Conservation (phyloP, 2,329 filamentous ascomycete species). For the Uncinocarpus reesii region DNA sequence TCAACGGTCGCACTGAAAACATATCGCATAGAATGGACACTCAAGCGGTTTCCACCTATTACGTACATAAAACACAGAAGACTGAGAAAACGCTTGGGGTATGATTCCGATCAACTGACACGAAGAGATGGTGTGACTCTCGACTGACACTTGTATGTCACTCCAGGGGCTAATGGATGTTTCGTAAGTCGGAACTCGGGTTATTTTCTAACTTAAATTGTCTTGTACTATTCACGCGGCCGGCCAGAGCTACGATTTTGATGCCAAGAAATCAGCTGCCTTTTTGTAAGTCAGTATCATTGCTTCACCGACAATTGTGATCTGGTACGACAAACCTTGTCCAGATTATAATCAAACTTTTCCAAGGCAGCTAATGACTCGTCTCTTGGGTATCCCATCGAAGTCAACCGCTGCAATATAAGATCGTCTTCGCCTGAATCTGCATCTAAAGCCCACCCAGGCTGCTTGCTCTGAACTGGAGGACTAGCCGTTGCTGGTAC, state of each 20-base stretch:
- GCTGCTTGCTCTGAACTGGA: slow-evolving; percentile 23
- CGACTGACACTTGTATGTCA: too few species aligned
- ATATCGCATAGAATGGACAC: neutral
- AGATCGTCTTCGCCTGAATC: slow-evolving; percentile 80
- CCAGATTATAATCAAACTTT: slow-evolving; percentile 91
- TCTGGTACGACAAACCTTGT: slow-evolving; percentile 53
- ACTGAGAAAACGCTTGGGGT: too few species aligned
- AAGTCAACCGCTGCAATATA: slow-evolving; percentile 76
- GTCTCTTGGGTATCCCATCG: slow-evolving; percentile 72
- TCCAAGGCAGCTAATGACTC: slow-evolving; percentile 73
- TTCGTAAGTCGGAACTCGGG: too few species aligned
- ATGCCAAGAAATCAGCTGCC: slow-evolving; percentile 35
- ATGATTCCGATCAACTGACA: too few species aligned
- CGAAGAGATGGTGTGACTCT: too few species aligned
- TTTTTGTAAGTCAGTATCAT: slow-evolving; percentile 15
- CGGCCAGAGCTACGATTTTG: slow-evolving; percentile 27
- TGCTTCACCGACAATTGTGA: neutral
- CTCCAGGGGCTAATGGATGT: too few species aligned
- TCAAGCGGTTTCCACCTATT: neutral
- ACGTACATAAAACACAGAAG: too few species aligned
- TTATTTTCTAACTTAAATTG: too few species aligned
- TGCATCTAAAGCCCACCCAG: slow-evolving; percentile 60
- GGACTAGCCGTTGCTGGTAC: slow-evolving; percentile 16
- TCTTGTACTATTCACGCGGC: too few species aligned
- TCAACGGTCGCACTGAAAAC: neutral